Conservation (phyloP, 768 basidiomycete genomes). For the Suillus decipiens region DNA sequence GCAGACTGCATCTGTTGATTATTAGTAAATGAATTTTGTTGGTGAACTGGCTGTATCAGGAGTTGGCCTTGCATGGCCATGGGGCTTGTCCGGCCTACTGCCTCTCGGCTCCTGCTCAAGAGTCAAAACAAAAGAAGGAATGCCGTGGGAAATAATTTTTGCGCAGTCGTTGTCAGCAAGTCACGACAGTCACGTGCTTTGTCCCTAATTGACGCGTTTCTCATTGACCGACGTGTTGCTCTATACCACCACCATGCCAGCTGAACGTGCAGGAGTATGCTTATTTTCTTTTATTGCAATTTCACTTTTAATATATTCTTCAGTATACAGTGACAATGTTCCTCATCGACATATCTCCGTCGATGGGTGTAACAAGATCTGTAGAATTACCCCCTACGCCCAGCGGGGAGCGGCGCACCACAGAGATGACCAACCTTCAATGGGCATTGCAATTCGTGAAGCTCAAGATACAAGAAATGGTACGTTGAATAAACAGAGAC, state of each 20-base stretch:
- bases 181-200: constrained; percentile 8
- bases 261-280: constrained; percentile 79
- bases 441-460: constrained; percentile 86
- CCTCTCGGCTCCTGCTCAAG: constrained; percentile 5
- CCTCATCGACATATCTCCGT: constrained; percentile 82
- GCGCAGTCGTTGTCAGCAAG: constrained; percentile 3
- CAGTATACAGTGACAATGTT: constrained; percentile 90
- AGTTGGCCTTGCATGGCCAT: constrained; percentile 19
- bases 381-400: constrained; percentile 57
- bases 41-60: constrained; percentile 21
- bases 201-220: constrained; percentile 10
- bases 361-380: constrained; percentile 71
- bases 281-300: neutral
- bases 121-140: constrained; percentile 2
- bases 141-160: neutral
- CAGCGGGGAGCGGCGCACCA: constrained; percentile 48
- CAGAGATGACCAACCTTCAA: constrained; percentile 76
- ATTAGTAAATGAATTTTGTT: constrained; percentile 17
- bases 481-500: neutral
- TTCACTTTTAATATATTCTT: constrained; percentile 13
- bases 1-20: constrained; percentile 15
- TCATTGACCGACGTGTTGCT: neutral
- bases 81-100: constrained; percentile 5
- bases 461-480: constrained; percentile 92
- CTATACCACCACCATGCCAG: constrained; percentile 54